Conservation (phyloP, 768 basidiomycete genomes). For the Leccinum boreale region DNA sequence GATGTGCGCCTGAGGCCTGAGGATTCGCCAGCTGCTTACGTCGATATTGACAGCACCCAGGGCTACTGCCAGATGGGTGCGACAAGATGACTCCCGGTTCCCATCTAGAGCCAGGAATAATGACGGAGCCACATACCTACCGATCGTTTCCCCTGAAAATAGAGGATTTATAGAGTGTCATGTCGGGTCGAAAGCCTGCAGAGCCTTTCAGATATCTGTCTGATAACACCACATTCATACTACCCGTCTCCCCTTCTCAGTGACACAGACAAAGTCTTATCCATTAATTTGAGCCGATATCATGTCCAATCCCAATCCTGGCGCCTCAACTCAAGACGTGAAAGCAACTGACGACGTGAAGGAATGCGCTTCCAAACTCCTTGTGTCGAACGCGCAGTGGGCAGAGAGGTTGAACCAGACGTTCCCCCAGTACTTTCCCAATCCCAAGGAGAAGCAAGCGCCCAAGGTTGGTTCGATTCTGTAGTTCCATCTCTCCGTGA, state of each 20-base stretch:
- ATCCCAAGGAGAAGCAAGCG: conserved; percentile 2
- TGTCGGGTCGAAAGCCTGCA: neutral
- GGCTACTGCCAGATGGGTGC: no score
- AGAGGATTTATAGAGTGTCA: no score
- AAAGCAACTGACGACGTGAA: neutral
- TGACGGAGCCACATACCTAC: no score
- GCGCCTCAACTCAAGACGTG: neutral
- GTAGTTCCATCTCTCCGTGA: neutral
- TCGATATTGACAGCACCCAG: neutral
- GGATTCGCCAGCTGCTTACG: no score
- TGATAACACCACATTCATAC: neutral
- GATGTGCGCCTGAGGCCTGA: no score
- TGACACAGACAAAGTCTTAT: neutral
- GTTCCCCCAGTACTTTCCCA: conserved; percentile 21
- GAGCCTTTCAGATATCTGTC: neutral
- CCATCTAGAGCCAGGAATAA: neutral
- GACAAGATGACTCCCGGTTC: no score
- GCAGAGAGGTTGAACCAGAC: conserved; percentile 19
- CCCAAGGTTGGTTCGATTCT: conserved; percentile 18
- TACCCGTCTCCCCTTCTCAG: neutral
- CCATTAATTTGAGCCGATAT: no score
- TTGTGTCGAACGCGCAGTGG: conserved; percentile 15
- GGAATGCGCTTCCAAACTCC: neutral
- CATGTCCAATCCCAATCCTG: no score
- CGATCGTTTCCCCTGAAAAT: no score